Evolutionary conservation across 352 stramenopile genomes (phyloP).

Genomic region (Pythium aquatile): DNA sequence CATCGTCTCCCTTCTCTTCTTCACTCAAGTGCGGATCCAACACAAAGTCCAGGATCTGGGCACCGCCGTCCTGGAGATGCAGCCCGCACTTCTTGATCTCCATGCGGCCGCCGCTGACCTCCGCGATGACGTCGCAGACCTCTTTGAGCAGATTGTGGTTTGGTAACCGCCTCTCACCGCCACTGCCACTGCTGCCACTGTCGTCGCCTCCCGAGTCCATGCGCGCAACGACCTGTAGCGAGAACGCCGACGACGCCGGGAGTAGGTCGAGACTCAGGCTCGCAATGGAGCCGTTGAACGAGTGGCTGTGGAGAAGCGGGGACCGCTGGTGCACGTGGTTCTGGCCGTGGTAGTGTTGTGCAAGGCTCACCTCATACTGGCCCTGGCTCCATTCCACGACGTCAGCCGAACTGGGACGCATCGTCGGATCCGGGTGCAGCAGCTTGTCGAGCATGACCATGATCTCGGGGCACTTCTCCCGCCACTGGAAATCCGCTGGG

Average conservation of each 20-base stretch:
- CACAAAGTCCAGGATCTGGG: slow-evolving; percentile 78
- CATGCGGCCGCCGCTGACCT: slow-evolving; percentile 52
- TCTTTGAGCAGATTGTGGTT: slow-evolving; percentile 89
- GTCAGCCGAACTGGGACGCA: slow-evolving; percentile 56
- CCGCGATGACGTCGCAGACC: slow-evolving; percentile 74
- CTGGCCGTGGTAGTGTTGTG: slow-evolving; percentile 33
- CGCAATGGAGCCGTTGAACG: slow-evolving; percentile 21
- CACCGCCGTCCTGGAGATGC: slow-evolving; percentile 64
- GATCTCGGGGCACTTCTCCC: slow-evolving; percentile 60
- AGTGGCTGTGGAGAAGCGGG: slow-evolving; percentile 19
- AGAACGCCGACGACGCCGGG: slow-evolving; percentile 20
- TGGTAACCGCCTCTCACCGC: slow-evolving; percentile 50
- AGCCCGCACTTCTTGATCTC: slow-evolving; percentile 85
- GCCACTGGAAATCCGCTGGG: slow-evolving; percentile 46
- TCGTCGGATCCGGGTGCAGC: slow-evolving; percentile 48
- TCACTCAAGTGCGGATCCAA: slow-evolving; percentile 43
- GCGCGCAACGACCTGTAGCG: slow-evolving; percentile 63
- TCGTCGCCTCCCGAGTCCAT: slow-evolving; percentile 38
- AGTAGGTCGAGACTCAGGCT: slow-evolving; percentile 9
- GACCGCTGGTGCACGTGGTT: slow-evolving; percentile 21
- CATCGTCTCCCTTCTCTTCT: slow-evolving; percentile 11
- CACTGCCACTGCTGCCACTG: slow-evolving; percentile 19
- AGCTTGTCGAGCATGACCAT: slow-evolving; percentile 67
- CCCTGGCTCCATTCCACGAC: slow-evolving; percentile 80
- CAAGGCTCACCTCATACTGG: slow-evolving; percentile 63